Percentiles rank a stretch among this genome's conserved stretches.
phyloP scores from a whole-genome alignment of 306 rosid genomes.

The Begonia fuchsioides region DNA sequence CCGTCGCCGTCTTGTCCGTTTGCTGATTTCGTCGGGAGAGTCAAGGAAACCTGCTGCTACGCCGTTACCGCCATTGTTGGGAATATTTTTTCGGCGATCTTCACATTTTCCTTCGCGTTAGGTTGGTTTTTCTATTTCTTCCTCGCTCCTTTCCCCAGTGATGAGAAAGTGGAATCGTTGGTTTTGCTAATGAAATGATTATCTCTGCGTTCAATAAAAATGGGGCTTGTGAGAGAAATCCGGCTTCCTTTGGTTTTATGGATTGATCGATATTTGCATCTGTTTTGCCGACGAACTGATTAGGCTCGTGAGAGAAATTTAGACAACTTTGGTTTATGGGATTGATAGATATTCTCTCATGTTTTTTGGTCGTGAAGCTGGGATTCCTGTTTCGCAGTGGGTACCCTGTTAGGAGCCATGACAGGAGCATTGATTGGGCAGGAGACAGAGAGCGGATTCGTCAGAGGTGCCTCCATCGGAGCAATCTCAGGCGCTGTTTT shows the following conservation, averaged over 20 bases:
- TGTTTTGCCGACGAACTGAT: too few relatives aligned
- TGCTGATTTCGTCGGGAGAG: slow-evolving; percentile 47
- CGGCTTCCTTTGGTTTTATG: too few relatives aligned
- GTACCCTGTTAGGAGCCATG: slow-evolving; percentile 86
- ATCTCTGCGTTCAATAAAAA: too few relatives aligned
- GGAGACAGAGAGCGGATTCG: slow-evolving; percentile 97
- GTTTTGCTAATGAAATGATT: too few relatives aligned
- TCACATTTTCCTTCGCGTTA: slow-evolving; percentile 90
- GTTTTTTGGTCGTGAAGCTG: slow-evolving; percentile 6
- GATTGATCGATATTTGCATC: too few relatives aligned
- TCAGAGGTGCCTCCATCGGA: slow-evolving; percentile 96
- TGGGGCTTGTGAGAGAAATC: too few relatives aligned
- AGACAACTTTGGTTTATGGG: too few relatives aligned
- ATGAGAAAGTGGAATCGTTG: too few relatives aligned
- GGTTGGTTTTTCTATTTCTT: slow-evolving; percentile 26
- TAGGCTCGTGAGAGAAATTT: too few relatives aligned
- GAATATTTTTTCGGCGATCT: slow-evolving; percentile 87
- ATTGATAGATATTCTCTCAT: background rate
- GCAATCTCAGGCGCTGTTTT: slow-evolving; percentile 99
- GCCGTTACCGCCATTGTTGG: slow-evolving; percentile 70
- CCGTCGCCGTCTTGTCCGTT: slow-evolving; percentile 23
- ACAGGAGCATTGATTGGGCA: slow-evolving; percentile 98
- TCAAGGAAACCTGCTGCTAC: slow-evolving; percentile 39
- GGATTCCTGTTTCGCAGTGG: slow-evolving; percentile 44
- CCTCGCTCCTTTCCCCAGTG: background rate